Base-by-base conservation (phyloP, 2,329 filamentous ascomycete species). In the Pseudogymnoascus sp. region DNA sequence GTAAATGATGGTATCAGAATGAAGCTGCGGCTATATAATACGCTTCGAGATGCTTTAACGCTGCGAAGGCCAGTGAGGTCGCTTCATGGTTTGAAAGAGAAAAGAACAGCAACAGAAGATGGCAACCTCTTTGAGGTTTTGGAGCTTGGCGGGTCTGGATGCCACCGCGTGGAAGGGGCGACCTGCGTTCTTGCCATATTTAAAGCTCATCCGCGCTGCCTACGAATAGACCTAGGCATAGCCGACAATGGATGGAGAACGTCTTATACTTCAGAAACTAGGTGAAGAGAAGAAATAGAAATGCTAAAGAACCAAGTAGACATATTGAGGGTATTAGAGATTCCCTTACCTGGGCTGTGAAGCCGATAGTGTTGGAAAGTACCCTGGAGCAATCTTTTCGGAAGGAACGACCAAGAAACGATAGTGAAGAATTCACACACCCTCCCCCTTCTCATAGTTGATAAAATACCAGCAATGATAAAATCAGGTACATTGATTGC, bases 401-500 rank as follows among this genome's bases (percentile, higher is more conserved):
- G 25, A 56, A 56, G 28, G 50, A 56, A n/a, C 50, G 50, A 33
- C 28, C 7, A 53, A 16, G 47, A 31, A 31, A 16, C 23, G 7
- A 53, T 10, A 21, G 18, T 1, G 10, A 35, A 35, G 10, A 21
- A 56, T 56, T 18, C 3, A 8, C 8, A 21, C 25, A 21, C 12
- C 6, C 16, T 33, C n/a, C n/a, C n/a, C 18, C n/a, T 56, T 33
- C 25, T 56, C 28, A 33, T 56, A 50, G 28, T 23, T 33, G 28
- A 56, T 56, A 56, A 33, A 56, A 35, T 33, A 33, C 3, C 10
- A 56, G 50, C 28, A 35, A 56, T 33, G 28, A n/a, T 21, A 33
- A 33, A 56, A 33, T 14, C 50, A 56, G 50, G n/a, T 56, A 56
- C 28, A 56, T 56, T 56, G 50, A 56, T 56, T 56, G 50, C 50